Evolutionary conservation across 2,329 filamentous ascomycete genomes (phyloP).

Genomic region (Neofusicoccum umdonicola): DNA sequence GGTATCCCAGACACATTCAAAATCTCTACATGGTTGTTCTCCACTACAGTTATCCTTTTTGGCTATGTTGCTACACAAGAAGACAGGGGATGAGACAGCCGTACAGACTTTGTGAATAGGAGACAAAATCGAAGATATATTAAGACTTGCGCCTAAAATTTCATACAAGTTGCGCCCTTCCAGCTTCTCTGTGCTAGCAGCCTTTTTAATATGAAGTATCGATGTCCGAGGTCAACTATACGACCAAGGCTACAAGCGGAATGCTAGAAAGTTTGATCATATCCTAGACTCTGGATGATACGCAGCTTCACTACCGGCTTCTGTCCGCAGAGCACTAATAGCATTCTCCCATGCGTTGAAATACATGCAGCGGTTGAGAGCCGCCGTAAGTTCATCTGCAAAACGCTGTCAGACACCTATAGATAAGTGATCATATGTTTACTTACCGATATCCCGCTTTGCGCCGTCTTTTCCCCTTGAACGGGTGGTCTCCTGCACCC

Average conservation of each 20-base stretch:
- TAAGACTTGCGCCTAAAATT: too few species aligned
- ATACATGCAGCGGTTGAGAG: not conserved
- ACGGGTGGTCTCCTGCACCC: constrained; percentile 58
- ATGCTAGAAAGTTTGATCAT: not conserved
- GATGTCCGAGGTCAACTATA: too few species aligned
- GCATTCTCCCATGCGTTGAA: not conserved
- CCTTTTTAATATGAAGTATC: fast-evolving
- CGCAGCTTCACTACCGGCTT: not conserved
- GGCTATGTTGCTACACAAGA: too few species aligned
- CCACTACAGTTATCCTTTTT: too few species aligned
- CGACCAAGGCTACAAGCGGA: too few species aligned
- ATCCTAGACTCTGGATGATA: not conserved
- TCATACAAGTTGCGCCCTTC: too few species aligned
- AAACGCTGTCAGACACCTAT: not conserved
- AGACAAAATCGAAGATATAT: fast-evolving
- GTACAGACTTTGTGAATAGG: too few species aligned
- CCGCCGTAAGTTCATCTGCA: not conserved
- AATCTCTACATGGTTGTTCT: too few species aligned
- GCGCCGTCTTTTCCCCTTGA: constrained; percentile 47
- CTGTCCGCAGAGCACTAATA: not conserved
- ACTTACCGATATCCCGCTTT: not conserved
- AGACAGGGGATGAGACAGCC: too few species aligned
- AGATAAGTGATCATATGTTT: not conserved
- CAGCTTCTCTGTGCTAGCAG: too few species aligned
- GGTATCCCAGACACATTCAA: too few species aligned